Evolutionary conservation across 2,329 filamentous ascomycete species (phyloP).

Genomic region (Pseudogymnoascus sp.): DNA sequence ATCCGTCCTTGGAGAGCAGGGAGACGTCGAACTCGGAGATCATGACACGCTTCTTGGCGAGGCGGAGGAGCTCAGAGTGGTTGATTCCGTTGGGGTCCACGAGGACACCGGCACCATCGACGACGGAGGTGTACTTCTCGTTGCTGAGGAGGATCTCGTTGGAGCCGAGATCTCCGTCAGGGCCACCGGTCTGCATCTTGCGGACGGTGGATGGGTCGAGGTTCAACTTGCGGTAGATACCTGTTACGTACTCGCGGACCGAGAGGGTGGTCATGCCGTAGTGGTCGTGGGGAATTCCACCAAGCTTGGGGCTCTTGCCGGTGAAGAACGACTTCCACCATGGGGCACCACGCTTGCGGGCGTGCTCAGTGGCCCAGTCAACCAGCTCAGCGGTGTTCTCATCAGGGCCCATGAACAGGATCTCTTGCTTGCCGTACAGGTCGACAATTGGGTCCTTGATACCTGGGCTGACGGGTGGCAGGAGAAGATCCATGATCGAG

Average conservation of each 20-base stretch:
- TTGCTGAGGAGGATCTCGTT: slow-evolving; percentile 96
- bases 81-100: slow-evolving; percentile 88
- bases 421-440: slow-evolving; percentile 88
- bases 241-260: slow-evolving; percentile 89
- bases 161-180: slow-evolving; percentile 91
- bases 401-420: slow-evolving; percentile 96
- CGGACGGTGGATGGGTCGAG: slow-evolving; percentile 76
- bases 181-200: slow-evolving; percentile 96
- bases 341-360: slow-evolving; percentile 73
- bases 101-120: slow-evolving; percentile 93
- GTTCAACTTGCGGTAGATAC: slow-evolving; percentile 92
- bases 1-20: slow-evolving; percentile 82
- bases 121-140: slow-evolving; percentile 89
- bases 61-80: slow-evolving; percentile 69
- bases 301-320: slow-evolving; percentile 90
- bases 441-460: slow-evolving; percentile 99
- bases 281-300: slow-evolving; percentile 89
- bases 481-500: slow-evolving; percentile 88
- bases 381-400: slow-evolving; percentile 98
- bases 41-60: slow-evolving; percentile 84
- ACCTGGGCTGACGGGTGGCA: slow-evolving; percentile 82
- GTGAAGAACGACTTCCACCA: slow-evolving; percentile 99
- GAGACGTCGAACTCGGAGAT: slow-evolving; percentile 76
- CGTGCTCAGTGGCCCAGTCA: slow-evolving; percentile 97
- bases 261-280: slow-evolving; percentile 98